Base-by-base conservation (phyloP, 352 stramenopile species). In the Globisporangium echinulatum region DNA sequence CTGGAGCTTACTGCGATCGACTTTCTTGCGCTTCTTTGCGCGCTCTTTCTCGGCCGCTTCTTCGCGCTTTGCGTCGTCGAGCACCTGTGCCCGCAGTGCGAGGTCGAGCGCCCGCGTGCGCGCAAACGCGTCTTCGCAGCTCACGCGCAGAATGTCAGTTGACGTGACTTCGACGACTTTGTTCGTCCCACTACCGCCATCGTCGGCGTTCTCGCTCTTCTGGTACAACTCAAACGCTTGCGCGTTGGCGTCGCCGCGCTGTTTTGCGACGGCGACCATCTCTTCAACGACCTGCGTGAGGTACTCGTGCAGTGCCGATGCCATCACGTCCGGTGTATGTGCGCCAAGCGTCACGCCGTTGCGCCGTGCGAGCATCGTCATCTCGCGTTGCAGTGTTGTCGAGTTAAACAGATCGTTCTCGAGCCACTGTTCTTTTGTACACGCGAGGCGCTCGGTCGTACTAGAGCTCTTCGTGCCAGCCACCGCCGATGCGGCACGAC, bases 21-120 rank as follows among this genome's bases (percentile, higher is more conserved):
- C 80, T 62, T 95, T 95, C 61, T 92, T 91, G 14, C 85, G 85
- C 65, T 93, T 95, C 67, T 92, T 92, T 7, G 77, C 78, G 9
- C 83, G 79, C 58, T 95, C 85, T 40, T 85, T 87, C 51, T 93
- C 85, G 0, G 74, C 69, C 37, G 79, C 66, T 43, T 93, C 85
- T 52, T 95, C 85, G 7, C 75, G 78, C 54, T 84, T 90, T 0
- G 82, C 85, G 43, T 95, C 85, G 49, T 95, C 85, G 37, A 95
- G 62, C 47, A 95, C 54, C 14, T 74, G 64, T 15, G 70, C 61
- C 0, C 83, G 83, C 44, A 93, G 53, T 33, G 63, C 52, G 33
- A 93, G 25, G 64, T 95, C 83, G 13, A 88, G 75, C 57, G 89
- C 74, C 0, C 82, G 71, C 55, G 89, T 56, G 7, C 74, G 76